Percentiles rank a stretch among this genome's conserved stretches.
These are phyloP conservation scores for Cladosporium phlei DNA, from an alignment of 2,329 filamentous ascomycete genomes.

Conservation along the genomic window DNA sequence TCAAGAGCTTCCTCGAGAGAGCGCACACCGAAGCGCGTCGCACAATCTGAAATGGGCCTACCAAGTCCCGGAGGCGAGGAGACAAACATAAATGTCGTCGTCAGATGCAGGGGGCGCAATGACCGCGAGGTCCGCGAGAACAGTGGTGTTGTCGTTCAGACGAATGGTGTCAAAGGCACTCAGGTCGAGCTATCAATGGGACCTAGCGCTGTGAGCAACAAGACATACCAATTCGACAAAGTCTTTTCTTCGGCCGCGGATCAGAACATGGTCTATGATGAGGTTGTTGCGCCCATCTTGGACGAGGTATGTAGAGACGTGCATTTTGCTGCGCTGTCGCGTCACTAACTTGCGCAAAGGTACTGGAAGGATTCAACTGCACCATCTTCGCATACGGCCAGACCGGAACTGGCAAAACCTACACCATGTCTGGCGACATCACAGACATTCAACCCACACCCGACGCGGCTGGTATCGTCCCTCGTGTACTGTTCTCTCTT, in stretches of 20 bases:
- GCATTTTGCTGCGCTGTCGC: not conserved
- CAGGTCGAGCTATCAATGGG: slow-evolving; percentile 86
- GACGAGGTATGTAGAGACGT: slow-evolving; percentile 65
- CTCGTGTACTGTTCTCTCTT: slow-evolving; percentile 78
- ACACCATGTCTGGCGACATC: slow-evolving; percentile 99
- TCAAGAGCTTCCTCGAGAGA: slow-evolving; percentile 59
- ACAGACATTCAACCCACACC: slow-evolving; percentile 82
- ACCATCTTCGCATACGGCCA: slow-evolving; percentile 99
- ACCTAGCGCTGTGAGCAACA: slow-evolving; percentile 86
- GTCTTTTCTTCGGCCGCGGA: slow-evolving; percentile 95
- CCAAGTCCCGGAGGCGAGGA: slow-evolving; percentile 64
- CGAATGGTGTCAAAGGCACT: slow-evolving; percentile 82
- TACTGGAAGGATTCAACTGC: slow-evolving; percentile 92
- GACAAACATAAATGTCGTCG: slow-evolving; percentile 97
- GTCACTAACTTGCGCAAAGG: slow-evolving; percentile 48
- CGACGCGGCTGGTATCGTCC: slow-evolving; percentile 91
- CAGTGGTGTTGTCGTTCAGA: slow-evolving; percentile 84
- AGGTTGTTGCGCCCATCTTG: slow-evolving; percentile 86
- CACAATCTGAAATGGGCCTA: slow-evolving; percentile 68
- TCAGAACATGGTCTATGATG: slow-evolving; percentile 89
- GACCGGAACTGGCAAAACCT: slow-evolving; percentile 96
- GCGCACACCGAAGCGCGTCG: slow-evolving; percentile 71
- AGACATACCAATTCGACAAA: slow-evolving; percentile 93
- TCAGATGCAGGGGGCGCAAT: slow-evolving; percentile 86
- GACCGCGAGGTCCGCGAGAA: slow-evolving; percentile 92